Percentiles rank a stretch among this genome's conserved stretches.
These are phyloP conservation scores for Pistacia vera DNA, from an alignment of 345 rosid species.

Conservation along the genomic window DNA sequence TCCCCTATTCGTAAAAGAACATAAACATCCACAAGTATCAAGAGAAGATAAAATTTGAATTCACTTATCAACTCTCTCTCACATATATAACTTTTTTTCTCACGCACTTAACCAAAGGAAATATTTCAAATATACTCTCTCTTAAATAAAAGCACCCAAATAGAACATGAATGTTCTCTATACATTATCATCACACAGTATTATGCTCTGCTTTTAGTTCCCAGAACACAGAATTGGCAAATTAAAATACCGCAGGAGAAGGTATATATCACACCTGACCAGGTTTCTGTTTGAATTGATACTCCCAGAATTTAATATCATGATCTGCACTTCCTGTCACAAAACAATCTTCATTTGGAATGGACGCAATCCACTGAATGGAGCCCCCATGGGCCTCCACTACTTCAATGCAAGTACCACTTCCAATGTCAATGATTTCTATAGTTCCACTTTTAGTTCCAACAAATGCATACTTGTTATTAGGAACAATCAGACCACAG, in stretches of 20 bases:
- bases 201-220: too few relatives aligned
- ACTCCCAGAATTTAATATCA: slow-evolving; percentile 93
- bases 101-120: neutral
- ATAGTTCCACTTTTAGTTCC: slow-evolving; percentile 91
- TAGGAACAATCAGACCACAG: slow-evolving; percentile 86
- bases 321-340: slow-evolving; percentile 97
- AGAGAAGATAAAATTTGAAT: neutral
- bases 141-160: neutral
- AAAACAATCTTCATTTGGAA: slow-evolving; percentile 83
- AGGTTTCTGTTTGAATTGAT: slow-evolving; percentile 61
- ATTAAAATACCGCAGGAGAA: slow-evolving; percentile 10
- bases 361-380: slow-evolving; percentile 63
- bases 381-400: slow-evolving; percentile 93
- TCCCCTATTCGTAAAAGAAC: neutral
- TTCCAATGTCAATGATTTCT: slow-evolving; percentile 85
- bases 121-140: neutral
- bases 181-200: neutral
- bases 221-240: neutral
- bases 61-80: neutral
- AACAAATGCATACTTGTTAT: slow-evolving; percentile 78
- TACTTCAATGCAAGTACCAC: slow-evolving; percentile 70
- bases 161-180: neutral
- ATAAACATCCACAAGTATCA: neutral
- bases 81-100: neutral
- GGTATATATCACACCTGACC: slow-evolving; percentile 54